These are phyloP conservation scores for Pichia pseudocactophila DNA, from an alignment of 805 yeast species.

Conservation along the genomic window DNA sequence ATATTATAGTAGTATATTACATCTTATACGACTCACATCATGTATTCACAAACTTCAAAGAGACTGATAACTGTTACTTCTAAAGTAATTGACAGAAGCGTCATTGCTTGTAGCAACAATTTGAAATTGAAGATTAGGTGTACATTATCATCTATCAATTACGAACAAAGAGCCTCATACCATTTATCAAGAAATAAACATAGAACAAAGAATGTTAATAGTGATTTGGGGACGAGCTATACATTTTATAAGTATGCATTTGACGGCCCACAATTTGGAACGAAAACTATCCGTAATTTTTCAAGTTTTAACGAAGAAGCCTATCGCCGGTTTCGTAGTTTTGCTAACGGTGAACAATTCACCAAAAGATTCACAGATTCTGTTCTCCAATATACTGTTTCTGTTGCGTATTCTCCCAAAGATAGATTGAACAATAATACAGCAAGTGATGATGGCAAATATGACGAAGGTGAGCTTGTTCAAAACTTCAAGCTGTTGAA, in stretches of 20 bases:
- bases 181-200: conserved; percentile 8
- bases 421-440: conserved; percentile 43
- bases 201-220: conserved; percentile 3
- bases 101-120: background rate
- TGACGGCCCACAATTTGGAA: background rate
- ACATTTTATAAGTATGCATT: background rate
- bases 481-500: conserved; percentile 18
- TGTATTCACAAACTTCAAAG: conserved; percentile 6
- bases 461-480: conserved; percentile 21
- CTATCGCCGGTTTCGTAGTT: conserved; percentile 19
- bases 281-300: background rate
- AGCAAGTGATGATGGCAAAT: conserved; percentile 18
- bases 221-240: background rate
- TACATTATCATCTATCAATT: background rate
- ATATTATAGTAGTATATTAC: too few species aligned
- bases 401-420: conserved; percentile 71
- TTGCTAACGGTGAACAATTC: conserved; percentile 23
- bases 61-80: conserved; percentile 3
- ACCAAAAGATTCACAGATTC: conserved; percentile 19
- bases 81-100: background rate
- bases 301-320: conserved; percentile 16
- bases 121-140: conserved; percentile 2
- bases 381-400: conserved; percentile 39
- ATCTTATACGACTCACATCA: background rate
- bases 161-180: conserved; percentile 2